Conservation (phyloP, 2,329 filamentous ascomycete species). For the Monilinia polystroma region DNA sequence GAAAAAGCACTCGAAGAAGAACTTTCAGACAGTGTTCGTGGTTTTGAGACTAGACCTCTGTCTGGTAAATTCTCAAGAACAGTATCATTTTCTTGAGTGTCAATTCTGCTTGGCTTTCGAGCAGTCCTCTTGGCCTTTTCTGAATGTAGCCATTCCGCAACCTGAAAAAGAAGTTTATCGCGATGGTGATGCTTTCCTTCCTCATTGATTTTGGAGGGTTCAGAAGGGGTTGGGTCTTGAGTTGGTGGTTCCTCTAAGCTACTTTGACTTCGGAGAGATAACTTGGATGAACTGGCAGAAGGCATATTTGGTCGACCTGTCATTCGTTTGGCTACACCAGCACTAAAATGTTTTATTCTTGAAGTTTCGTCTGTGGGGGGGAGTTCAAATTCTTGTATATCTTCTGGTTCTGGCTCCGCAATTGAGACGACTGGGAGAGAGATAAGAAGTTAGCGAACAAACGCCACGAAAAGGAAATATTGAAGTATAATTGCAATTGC, state of each 20-base stretch:
- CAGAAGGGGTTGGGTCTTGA: constrained; percentile 9
- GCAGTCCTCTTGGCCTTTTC: constrained; percentile 68
- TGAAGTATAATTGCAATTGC: constrained; percentile 20
- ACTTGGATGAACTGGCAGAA: constrained; percentile 30
- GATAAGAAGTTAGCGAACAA: constrained; percentile 11
- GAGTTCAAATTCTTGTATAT: constrained; percentile 24
- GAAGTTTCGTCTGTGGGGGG: constrained; percentile 30
- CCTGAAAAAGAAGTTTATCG: constrained; percentile 66
- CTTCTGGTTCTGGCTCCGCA: constrained; percentile 34
- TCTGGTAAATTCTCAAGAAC: constrained; percentile 21
- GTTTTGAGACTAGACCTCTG: constrained; percentile 28
- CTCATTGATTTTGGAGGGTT: constrained; percentile 22
- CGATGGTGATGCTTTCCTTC: constrained; percentile 37
- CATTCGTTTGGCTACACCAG: constrained; percentile 33
- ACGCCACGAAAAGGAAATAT: neutral
- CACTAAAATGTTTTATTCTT: constrained; percentile 35
- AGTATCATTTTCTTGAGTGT: constrained; percentile 27
- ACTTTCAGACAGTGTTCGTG: constrained; percentile 55
- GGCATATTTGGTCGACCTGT: constrained; percentile 33
- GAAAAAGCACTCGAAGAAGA: constrained; percentile 71
- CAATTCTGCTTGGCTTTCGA: constrained; percentile 49
- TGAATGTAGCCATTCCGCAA: constrained; percentile 79
- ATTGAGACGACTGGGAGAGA: constrained; percentile 37
- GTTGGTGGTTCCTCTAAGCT: constrained; percentile 33
- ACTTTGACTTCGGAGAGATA: constrained; percentile 32